A percentile compares a stretch with the other conserved stretches of the same genome.
Evolutionary conservation across 176 grass and related monocot genomes (phyloP).

Genomic region (Leersia perrieri): DNA sequence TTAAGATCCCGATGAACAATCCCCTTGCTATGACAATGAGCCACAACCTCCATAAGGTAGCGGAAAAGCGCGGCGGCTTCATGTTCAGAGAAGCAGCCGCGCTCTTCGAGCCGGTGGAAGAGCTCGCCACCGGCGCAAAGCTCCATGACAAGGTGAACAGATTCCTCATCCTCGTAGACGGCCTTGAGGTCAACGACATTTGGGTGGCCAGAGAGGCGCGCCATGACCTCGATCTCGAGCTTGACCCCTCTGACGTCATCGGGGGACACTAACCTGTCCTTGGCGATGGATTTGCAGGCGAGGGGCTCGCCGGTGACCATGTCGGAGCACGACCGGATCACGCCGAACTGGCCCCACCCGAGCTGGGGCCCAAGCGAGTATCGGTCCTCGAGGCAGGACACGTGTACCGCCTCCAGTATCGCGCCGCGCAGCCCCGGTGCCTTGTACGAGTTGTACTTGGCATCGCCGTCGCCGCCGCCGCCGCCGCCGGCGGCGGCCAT

Average conservation of each 20-base stretch:
- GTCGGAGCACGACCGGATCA: conserved; percentile 87
- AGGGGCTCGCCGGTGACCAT: conserved; percentile 71
- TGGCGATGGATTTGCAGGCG: conserved; percentile 95
- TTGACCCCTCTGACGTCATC: conserved; percentile 77
- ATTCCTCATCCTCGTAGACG: conserved; percentile 85
- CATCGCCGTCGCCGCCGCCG: not conserved
- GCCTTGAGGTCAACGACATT: conserved; percentile 94
- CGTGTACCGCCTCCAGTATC: conserved; percentile 75
- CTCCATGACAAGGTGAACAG: conserved; percentile 96
- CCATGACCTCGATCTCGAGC: conserved; percentile 98
- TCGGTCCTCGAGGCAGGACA: conserved; percentile 80
- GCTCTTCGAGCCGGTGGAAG: conserved; percentile 82
- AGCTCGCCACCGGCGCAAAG: conserved; percentile 88
- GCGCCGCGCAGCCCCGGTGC: conserved; percentile 50
- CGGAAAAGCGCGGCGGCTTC: conserved; percentile 67
- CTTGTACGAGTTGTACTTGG: conserved; percentile 77
- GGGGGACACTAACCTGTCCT: conserved; percentile 71
- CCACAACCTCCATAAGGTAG: conserved; percentile 86
- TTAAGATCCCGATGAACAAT: conserved; percentile 95
- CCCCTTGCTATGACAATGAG: conserved; percentile 86
- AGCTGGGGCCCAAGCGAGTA: conserved; percentile 76
- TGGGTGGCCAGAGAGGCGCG: conserved; percentile 77
- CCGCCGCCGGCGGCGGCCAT: conserved; percentile 48
- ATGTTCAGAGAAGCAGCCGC: conserved; percentile 76
- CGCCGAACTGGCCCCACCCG: conserved; percentile 95